A percentile compares a stretch with the other conserved stretches of the same genome.
Conservation (phyloP, 768 basidiomycete species). For the Collybiopsis confluens region DNA sequence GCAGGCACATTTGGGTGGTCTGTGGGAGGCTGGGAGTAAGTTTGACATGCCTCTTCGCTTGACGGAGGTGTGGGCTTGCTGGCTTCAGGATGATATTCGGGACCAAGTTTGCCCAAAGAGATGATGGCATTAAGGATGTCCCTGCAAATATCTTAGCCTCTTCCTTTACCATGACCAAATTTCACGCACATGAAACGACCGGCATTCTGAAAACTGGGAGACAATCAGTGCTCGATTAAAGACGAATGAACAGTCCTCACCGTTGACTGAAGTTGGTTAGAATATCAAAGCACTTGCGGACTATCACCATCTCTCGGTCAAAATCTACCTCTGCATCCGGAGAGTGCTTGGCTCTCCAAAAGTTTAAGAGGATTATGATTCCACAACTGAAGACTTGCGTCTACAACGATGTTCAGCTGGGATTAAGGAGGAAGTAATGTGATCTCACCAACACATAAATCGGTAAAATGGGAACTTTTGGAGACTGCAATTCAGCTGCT, state of each 20-base stretch:
- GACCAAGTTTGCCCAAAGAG: background rate
- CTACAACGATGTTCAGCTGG: too few relatives aligned
- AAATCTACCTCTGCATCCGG: slow-evolving; percentile 34
- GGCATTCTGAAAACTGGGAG: slow-evolving; percentile 39
- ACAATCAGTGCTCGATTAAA: background rate
- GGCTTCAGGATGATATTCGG: background rate
- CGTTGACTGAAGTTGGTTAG: background rate
- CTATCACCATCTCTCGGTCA: slow-evolving; percentile 43
- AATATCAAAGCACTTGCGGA: slow-evolving; percentile 35
- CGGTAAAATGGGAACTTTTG: slow-evolving; percentile 14
- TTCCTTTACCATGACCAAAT: background rate
- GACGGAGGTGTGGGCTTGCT: too few relatives aligned
- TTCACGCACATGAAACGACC: slow-evolving; percentile 43
- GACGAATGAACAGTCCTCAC: background rate
- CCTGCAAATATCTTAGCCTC: background rate
- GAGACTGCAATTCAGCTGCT: slow-evolving; percentile 42
- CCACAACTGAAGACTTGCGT: slow-evolving; percentile 31
- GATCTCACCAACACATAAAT: background rate
- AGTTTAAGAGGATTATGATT: slow-evolving; percentile 43
- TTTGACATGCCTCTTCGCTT: too few relatives aligned
- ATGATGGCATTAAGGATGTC: slow-evolving; percentile 4
- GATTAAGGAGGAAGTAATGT: too few relatives aligned
- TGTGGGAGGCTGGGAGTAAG: too few relatives aligned
- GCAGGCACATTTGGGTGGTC: background rate
- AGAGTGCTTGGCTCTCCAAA: slow-evolving; percentile 41